Evolutionary conservation across 345 rosid genomes (phyloP).

Genomic region (Euclidium syriacum): DNA sequence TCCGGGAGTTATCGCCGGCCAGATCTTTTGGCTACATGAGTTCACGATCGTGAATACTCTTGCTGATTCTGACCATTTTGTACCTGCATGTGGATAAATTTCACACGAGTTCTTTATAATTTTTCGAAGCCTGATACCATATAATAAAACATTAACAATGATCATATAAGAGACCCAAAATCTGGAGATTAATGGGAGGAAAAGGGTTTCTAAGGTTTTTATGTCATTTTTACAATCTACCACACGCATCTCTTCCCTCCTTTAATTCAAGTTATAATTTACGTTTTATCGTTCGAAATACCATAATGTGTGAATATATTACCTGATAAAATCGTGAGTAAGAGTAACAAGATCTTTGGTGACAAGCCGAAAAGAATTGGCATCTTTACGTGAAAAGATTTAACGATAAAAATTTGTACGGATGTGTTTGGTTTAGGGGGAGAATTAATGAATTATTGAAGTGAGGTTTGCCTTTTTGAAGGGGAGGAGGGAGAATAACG

Average conservation of each 20-base stretch:
- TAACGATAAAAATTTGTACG: neutral
- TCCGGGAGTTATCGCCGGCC: slow-evolving; percentile 76
- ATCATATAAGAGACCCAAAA: no score
- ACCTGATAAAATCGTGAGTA: slow-evolving; percentile 42
- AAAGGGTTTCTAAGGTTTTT: no score
- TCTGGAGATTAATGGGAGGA: no score
- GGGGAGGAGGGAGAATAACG: slow-evolving; percentile 12
- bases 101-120: neutral
- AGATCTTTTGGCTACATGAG: slow-evolving; percentile 55
- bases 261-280: no score
- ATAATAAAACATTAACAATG: no score
- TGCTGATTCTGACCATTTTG: slow-evolving; percentile 33
- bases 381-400: slow-evolving; percentile 25
- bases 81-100: slow-evolving; percentile 32
- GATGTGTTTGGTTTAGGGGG: neutral
- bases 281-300: no score
- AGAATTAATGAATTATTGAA: neutral
- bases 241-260: no score
- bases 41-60: slow-evolving; percentile 69
- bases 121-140: no score
- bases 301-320: neutral
- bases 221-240: no score
- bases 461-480: neutral
- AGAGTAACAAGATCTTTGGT: slow-evolving; percentile 27
- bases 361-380: slow-evolving; percentile 20